These are phyloP conservation scores for Fusarium heterosporum DNA, from an alignment of 2,329 filamentous ascomycete genomes.

Conservation along the genomic window DNA sequence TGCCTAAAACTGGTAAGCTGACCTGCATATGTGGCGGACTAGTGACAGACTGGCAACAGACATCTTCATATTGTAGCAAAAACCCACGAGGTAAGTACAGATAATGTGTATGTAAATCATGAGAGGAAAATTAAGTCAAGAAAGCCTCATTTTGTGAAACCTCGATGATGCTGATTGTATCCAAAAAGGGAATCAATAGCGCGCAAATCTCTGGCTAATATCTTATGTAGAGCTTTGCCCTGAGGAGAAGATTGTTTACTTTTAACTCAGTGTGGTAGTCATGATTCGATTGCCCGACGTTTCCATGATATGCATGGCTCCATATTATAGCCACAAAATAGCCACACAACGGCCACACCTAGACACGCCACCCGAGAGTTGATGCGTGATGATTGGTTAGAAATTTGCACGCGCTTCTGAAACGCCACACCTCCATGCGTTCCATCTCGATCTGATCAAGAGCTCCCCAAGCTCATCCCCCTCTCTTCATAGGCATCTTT, in stretches of 20 bases:
- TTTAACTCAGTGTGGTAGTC: not conserved
- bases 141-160: not conserved
- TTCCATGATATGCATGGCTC: slow-evolving; percentile 9
- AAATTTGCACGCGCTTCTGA: slow-evolving; percentile 40
- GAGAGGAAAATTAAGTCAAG: not conserved
- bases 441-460: slow-evolving; percentile 45
- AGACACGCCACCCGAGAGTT: slow-evolving; percentile 26
- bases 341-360: slow-evolving; percentile 24
- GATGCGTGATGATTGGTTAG: slow-evolving; percentile 28
- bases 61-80: not conserved
- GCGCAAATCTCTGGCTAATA: not conserved
- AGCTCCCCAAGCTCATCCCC: slow-evolving; percentile 43
- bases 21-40: not conserved
- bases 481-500: slow-evolving; percentile 43
- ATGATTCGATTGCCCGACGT: not conserved
- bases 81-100: not conserved
- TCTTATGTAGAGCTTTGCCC: not conserved
- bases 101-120: not conserved
- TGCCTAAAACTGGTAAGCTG: not conserved
- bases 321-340: slow-evolving; percentile 14
- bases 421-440: slow-evolving; percentile 44
- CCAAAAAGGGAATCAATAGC: not conserved
- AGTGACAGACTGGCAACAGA: not conserved
- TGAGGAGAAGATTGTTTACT: not conserved
- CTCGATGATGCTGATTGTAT: not conserved